Base-by-base conservation (phyloP, 352 stramenopile species). In the Globisporangium viniferum region DNA sequence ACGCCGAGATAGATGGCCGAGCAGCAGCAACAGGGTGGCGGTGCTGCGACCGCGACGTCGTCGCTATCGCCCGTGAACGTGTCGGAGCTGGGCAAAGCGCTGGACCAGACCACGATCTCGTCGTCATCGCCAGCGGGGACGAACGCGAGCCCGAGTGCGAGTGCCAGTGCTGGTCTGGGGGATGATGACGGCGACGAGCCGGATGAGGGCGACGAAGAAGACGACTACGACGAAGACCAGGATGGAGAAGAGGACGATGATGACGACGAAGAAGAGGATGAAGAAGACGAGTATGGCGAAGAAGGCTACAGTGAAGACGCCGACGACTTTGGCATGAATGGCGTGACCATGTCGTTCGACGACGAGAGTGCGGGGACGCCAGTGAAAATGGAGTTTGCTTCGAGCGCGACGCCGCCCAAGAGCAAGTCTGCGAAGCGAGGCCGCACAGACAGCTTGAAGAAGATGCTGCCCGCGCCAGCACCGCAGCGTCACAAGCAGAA, bases 371-470 rank as follows among this genome's bases (percentile, higher is more conserved):
- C 39, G 0, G 56, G 59, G 10, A 53, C 58, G 29, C 14, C 58
- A 4, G 74, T 78, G 35, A 65, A 84, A n/a, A 48, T 64, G 15
- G 62, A 70, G 27, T 48, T 55, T 20, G 56, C 41, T 27, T 31
- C 61, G 5, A 48, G 20, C 0, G 63, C 51, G 10, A 46, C 59
- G 20, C 59, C 58, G 20, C 24, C 39, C 24, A 70, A 71, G 56
- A 68, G 44, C 62, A 93, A 92, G 64, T 89, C 79, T 29, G 81
- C 83, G 27, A 93, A 95, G 62, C 82, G 88, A 41, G 82, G 86
- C n/a, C 88, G 88, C n/a, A 93, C 86, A 4, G 86, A 95, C 69
- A 94, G 86, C 57, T 67, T 94, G 62, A 94, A 94, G 71, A 88
- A 86, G 54, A 78, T 89, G 79, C 76, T 90, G 10, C 80, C 81